Evolutionary conservation across 2,329 filamentous ascomycete species (phyloP).

Genomic region (Apiospora sp.): DNA sequence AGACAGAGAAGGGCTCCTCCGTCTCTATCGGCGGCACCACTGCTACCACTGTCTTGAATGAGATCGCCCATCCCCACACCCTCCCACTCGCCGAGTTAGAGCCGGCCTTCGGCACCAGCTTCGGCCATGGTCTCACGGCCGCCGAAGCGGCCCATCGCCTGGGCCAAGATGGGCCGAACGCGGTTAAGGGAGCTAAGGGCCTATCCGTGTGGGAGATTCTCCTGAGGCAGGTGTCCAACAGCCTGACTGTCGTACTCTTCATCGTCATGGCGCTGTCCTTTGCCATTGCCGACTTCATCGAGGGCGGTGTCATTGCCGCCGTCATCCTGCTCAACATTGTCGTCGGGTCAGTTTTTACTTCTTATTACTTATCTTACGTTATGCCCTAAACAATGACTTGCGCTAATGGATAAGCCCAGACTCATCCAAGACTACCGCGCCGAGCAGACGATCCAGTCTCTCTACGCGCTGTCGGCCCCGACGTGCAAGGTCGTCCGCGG

Average conservation of each 20-base stretch:
- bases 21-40: slow-evolving; percentile 24
- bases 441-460: slow-evolving; percentile 68
- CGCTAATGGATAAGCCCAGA: slow-evolving; percentile 41
- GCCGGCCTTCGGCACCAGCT: slow-evolving; percentile 50
- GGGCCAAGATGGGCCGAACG: slow-evolving; percentile 72
- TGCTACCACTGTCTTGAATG: not conserved
- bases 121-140: slow-evolving; percentile 67
- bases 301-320: slow-evolving; percentile 68
- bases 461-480: slow-evolving; percentile 65
- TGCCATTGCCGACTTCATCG: slow-evolving; percentile 70
- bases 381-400: slow-evolving; percentile 29
- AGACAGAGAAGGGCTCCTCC: slow-evolving; percentile 27
- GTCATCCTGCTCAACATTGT: slow-evolving; percentile 73
- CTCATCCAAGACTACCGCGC: slow-evolving; percentile 68
- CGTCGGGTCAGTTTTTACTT: slow-evolving; percentile 61
- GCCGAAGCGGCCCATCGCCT: slow-evolving; percentile 72
- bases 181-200: slow-evolving; percentile 74
- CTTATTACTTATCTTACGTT: not conserved
- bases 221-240: slow-evolving; percentile 79
- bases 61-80: slow-evolving; percentile 38
- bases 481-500: slow-evolving; percentile 66
- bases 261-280: slow-evolving; percentile 77
- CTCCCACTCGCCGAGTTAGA: slow-evolving; percentile 41
- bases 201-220: slow-evolving; percentile 79
- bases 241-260: slow-evolving; percentile 76